Conservation (phyloP, 805 yeast species). For the Saturnispora ahearnii region DNA sequence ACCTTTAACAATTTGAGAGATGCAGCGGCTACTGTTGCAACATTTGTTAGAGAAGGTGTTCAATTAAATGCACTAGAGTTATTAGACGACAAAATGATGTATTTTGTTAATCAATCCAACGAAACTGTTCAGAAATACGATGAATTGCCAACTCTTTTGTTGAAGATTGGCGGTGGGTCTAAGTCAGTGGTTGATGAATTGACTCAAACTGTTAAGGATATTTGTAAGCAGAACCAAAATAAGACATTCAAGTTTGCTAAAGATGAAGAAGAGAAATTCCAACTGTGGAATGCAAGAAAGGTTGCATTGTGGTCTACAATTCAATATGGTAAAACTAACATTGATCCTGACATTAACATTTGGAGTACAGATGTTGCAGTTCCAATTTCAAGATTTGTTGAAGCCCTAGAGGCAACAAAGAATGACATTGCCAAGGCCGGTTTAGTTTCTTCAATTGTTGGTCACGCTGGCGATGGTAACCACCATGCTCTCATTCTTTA, state of each 20-base stretch:
- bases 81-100: constrained; percentile 64
- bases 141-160: constrained; percentile 65
- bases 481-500: constrained; percentile 64
- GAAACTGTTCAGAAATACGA: constrained; percentile 46
- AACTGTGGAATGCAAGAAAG: constrained; percentile 76
- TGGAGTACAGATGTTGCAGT: constrained; percentile 94
- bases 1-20: constrained; percentile 54
- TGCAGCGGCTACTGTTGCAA: constrained; percentile 63
- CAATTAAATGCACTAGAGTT: constrained; percentile 75
- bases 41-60: constrained; percentile 57
- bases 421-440: constrained; percentile 53
- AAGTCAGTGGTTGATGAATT: constrained; percentile 41
- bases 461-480: constrained; percentile 90
- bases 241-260: constrained; percentile 53
- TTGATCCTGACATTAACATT: constrained; percentile 51
- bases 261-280: constrained; percentile 54
- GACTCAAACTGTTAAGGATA: constrained; percentile 35
- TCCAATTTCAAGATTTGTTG: constrained; percentile 62
- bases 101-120: constrained; percentile 56
- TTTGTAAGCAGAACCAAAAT: constrained; percentile 40
- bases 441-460: constrained; percentile 57
- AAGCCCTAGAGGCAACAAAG: constrained; percentile 53
- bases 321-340: constrained; percentile 47
- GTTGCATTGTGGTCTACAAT: constrained; percentile 65
- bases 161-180: constrained; percentile 64